Evolutionary conservation across 2,329 filamentous ascomycete genomes (phyloP), one percentile per base, ranked within the genome.

Genomic region (Colletotrichum incanum): DNA sequence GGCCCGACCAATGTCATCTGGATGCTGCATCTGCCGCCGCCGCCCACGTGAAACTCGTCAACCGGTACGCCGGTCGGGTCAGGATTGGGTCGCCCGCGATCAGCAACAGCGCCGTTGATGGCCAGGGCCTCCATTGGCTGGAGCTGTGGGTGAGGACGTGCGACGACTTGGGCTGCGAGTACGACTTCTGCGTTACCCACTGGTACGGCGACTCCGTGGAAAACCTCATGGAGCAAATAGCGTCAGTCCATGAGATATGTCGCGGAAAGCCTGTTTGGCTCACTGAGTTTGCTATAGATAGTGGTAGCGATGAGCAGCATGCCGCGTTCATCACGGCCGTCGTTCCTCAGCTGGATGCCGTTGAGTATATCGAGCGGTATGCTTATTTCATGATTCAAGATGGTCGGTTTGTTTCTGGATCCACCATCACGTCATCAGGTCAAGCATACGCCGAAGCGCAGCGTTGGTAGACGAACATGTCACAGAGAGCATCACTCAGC

Each of bases 151-250:
- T 91, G 73, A 70, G 74, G 7, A 84, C 84, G 5, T 92, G 90
- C 80, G 77, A 80, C 58, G 79, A 79, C 65, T 26, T 43, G 34
- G 78, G 77, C 52, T 92, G 90, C 84, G 77, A 81, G 45, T 85
- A 88, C 70, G 89, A 92, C 80, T 91, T 90, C 79, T 86, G 90
- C 80, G 84, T 86, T 78, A 82, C 89, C 56, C 91, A 93, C 82
- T 92, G 90, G 89, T 93, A 93, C 81, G 50, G 50, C 7, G 18
- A 54, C 18, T 54, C 50, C 16, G 26, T 54, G 50, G 50, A 31
- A 54, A 18, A 18, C 12, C 50, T 54, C 16, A 6, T 54, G 26
- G 34, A 34, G 14, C 26, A 31, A 16, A 12, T 54, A 11, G 28
- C 50, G 26, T 86, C 86, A 59, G 79, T 80, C 52, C 82, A 85